Evolutionary conservation across 345 rosid species (phyloP).

Genomic region (Diplotaxis tenuifolia): DNA sequence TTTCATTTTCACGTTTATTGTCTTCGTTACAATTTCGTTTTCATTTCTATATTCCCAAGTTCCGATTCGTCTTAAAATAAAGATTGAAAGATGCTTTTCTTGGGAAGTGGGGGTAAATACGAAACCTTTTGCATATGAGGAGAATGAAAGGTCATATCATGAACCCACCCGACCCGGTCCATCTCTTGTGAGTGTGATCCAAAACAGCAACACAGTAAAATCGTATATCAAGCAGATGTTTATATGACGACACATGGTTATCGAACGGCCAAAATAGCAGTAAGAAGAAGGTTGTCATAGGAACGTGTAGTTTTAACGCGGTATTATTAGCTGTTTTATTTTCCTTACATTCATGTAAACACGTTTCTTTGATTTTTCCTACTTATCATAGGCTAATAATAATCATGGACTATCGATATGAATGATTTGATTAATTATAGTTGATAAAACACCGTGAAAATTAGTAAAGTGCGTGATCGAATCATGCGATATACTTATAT

Average conservation of each 20-base stretch:
- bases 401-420: not conserved
- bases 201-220: conserved; percentile 19
- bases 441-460: not conserved
- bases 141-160: conserved; percentile 21
- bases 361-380: not conserved
- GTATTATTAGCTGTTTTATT: conserved; percentile 32
- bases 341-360: conserved; percentile 1
- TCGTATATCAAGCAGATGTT: not conserved
- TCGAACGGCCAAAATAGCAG: conserved; percentile 26
- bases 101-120: conserved; percentile 22
- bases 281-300: not conserved
- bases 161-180: conserved; percentile 27
- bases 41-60: not conserved
- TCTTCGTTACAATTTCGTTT: not conserved
- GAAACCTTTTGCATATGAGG: conserved; percentile 14
- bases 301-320: conserved; percentile 51
- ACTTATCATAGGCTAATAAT: not conserved
- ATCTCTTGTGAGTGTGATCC: not conserved
- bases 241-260: conserved; percentile 26
- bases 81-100: conserved; percentile 3
- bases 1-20: not conserved
- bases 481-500: not conserved
- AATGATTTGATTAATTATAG: not conserved
- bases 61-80: not conserved
- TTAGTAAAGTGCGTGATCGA: conserved; percentile 1